Percentiles rank a stretch among this genome's conserved stretches.
Evolutionary conservation across 1,284 basidiomycete genomes (phyloP).

Genomic region (Moesziomyces globuligerus): DNA sequence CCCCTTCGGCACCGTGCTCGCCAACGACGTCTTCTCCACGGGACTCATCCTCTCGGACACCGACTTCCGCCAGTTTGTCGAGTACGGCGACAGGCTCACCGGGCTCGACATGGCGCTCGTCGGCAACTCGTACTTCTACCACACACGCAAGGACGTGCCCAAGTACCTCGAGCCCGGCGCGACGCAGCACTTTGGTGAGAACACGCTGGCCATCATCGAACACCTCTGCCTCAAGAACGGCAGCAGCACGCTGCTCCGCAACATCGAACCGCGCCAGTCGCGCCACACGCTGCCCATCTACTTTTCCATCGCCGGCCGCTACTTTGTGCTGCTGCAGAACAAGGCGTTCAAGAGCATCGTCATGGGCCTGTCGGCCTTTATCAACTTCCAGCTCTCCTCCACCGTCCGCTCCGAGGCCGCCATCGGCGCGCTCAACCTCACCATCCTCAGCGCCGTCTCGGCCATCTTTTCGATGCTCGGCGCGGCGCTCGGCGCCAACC

Average conservation of each 20-base stretch:
- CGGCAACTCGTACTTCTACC: conserved; percentile 91
- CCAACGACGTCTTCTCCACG: conserved; percentile 92
- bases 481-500: conserved; percentile 75
- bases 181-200: conserved; percentile 88
- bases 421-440: conserved; percentile 47
- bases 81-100: conserved; percentile 74
- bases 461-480: conserved; percentile 64
- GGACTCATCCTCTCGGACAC: conserved; percentile 79
- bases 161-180: conserved; percentile 83
- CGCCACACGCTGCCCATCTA: conserved; percentile 76
- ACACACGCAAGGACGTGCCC: conserved; percentile 86
- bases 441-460: conserved; percentile 51
- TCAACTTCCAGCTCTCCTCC: conserved; percentile 64
- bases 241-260: conserved; percentile 61
- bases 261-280: conserved; percentile 30
- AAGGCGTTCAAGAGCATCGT: conserved; percentile 63
- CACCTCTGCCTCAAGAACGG: conserved; percentile 74
- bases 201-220: conserved; percentile 82
- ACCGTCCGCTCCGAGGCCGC: conserved; percentile 65
- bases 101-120: conserved; percentile 85
- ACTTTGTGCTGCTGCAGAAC: conserved; percentile 71
- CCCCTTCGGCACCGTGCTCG: conserved; percentile 89
- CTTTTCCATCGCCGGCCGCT: conserved; percentile 68
- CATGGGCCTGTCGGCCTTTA: conserved; percentile 57
- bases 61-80: conserved; percentile 80